Evolutionary conservation across 1,284 basidiomycete species (phyloP).

Genomic region (Cryptococcus jaspeensis): DNA sequence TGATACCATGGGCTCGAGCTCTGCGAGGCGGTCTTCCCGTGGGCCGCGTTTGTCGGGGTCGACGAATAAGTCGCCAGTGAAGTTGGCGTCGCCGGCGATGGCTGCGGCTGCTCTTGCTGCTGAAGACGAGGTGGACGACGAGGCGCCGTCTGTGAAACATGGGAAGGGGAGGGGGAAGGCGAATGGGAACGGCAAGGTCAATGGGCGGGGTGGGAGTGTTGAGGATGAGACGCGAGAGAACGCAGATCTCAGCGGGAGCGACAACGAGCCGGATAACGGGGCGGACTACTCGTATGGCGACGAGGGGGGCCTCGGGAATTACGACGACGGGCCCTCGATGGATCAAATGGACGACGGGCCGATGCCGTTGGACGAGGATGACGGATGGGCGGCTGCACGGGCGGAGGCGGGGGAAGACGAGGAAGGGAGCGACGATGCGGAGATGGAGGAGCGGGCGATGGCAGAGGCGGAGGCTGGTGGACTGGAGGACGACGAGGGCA

Average conservation of each 20-base stretch:
- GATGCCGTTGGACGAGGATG: constrained; percentile 8
- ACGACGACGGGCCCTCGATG: constrained; percentile 2
- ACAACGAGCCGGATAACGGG: constrained; percentile 9
- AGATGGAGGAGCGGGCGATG: background rate
- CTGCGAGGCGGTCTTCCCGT: background rate
- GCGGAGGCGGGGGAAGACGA: background rate
- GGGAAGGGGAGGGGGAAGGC: constrained; percentile 33
- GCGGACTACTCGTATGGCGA: constrained; percentile 3
- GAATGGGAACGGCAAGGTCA: constrained; percentile 8
- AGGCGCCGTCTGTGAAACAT: background rate
- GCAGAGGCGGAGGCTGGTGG: background rate
- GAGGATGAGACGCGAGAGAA: constrained; percentile 2
- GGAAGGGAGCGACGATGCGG: constrained; percentile 3
- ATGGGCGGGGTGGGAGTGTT: constrained; percentile 24
- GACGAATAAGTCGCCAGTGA: too few relatives aligned
- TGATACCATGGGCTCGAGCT: constrained; percentile 14
- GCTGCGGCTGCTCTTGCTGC: constrained; percentile 10
- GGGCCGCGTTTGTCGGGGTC: background rate
- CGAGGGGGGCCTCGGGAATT: constrained; percentile 12
- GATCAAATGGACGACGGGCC: constrained; percentile 2
- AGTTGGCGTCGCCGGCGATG: too few relatives aligned
- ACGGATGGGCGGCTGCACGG: background rate
- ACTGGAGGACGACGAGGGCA: constrained; percentile 4
- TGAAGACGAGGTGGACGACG: constrained; percentile 22
- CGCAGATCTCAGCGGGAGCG: background rate